Evolutionary conservation across 2,329 filamentous ascomycete species (phyloP), one percentile per base, ranked within the genome.

Genomic region (Pseudogymnoascus sp.): DNA sequence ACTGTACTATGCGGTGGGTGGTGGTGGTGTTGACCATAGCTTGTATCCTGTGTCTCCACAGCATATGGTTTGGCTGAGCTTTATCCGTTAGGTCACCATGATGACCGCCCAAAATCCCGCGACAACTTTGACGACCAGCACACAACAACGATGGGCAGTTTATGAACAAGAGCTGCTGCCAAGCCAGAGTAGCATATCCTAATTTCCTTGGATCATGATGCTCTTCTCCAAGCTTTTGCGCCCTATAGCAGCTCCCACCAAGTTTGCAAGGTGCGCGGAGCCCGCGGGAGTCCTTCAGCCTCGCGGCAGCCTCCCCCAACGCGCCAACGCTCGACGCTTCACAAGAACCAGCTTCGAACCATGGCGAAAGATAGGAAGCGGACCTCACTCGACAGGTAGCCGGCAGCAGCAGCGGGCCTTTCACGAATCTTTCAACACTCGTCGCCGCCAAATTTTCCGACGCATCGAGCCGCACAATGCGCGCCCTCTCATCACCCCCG

Each of bases 401-500:
- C 28, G 28, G n/a, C 50, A 56, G 5, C 50, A 56, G 28, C 50
- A 35, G 50, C 25, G 50, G 5, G 14, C n/a, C 28, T 56, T 56
- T 2, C 50, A 56, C 50, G n/a, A 18, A 16, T 56, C 50, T 2
- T 10, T 14, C n/a, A 33, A 8, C 28, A 7, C 31, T 21, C 50
- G 5, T 10, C 50, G 28, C 10, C 59, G 38, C 59, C 44, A 50
- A 8, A 11, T 50, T 28, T 60, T 60, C 59, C 18, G 37, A 11
- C 59, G 35, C 18, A 62, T 61, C n/a, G 28, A 50, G 11, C 56
- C 56, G 4, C 37, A 35, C 21, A 66, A 64, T 21, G 72, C 72
- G 8, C 68, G 68, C 21, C 79, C 79, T 8, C 73, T 82, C 8
- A 61, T 79, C 56, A 74, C 75, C 0, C 64, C 67, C 18, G 70